Evolutionary conservation across 306 rosid genomes (phyloP).

Genomic region (Quercus robur): DNA sequence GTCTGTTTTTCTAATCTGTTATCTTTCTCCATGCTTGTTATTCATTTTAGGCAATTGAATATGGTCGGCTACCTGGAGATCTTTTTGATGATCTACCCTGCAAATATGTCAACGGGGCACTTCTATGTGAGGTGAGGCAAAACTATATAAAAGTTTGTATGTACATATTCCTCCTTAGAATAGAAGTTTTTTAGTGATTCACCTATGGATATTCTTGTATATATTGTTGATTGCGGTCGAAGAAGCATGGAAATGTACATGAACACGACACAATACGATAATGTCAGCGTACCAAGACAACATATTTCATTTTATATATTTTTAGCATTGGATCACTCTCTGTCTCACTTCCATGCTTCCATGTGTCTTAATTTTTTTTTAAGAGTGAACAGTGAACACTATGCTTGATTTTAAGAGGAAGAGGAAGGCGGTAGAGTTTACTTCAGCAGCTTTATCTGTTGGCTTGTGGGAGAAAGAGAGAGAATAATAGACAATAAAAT

Average conservation of each 20-base stretch:
- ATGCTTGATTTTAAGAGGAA: background rate
- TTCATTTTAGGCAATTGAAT: conserved; percentile 74
- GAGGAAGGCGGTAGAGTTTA: background rate
- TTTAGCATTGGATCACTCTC: background rate
- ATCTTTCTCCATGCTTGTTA: background rate
- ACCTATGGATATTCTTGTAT: background rate
- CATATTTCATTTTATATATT: too few species aligned
- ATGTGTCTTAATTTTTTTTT: background rate
- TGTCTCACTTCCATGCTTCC: background rate
- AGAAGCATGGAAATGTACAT: too few species aligned
- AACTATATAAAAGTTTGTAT: conserved; percentile 9
- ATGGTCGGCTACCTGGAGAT: conserved; percentile 90
- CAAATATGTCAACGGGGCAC: conserved; percentile 79
- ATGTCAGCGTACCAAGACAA: too few species aligned
- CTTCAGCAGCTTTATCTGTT: background rate
- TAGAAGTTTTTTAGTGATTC: background rate
- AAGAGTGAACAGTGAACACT: background rate
- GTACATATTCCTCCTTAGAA: background rate
- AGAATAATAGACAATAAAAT: background rate
- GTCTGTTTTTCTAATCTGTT: background rate
- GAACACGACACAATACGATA: too few species aligned
- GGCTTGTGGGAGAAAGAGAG: background rate
- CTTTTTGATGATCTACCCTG: conserved; percentile 87
- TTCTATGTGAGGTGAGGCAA: conserved; percentile 79
- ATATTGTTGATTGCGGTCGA: too few species aligned